Conservation (phyloP, 192 early-diverging fungal species). For the Coemansia sp. region DNA sequence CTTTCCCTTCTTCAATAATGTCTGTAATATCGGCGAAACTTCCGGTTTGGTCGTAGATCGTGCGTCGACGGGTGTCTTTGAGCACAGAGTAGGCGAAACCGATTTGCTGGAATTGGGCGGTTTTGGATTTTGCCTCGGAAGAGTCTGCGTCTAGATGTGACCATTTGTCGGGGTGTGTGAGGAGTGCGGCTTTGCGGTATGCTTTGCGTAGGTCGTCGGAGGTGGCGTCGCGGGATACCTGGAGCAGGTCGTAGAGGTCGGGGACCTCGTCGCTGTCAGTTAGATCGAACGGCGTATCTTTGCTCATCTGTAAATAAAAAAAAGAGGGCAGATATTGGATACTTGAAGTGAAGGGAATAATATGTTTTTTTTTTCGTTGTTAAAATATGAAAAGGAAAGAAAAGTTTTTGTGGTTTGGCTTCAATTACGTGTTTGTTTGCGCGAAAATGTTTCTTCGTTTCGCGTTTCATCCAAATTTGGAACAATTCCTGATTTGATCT, state of each 20-base stretch:
- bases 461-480: no score
- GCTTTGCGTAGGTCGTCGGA: conserved; percentile 87
- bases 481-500: no score
- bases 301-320: conserved; percentile 15
- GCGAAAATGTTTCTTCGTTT: no score
- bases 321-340: no score
- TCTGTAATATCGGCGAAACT: conserved; percentile 53
- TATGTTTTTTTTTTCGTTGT: no score
- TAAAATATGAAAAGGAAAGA: no score
- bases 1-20: conserved; percentile 58
- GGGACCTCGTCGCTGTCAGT: conserved; percentile 38
- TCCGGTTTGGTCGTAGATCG: conserved; percentile 77
- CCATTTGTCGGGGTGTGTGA: conserved; percentile 93
- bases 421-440: no score
- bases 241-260: conserved; percentile 84
- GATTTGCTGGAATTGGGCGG: conserved; percentile 71
- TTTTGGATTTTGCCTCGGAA: conserved; percentile 38
- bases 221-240: conserved; percentile 67
- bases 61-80: conserved; percentile 63
- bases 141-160: conserved; percentile 43
- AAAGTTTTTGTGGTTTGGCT: no score
- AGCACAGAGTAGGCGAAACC: conserved; percentile 76
- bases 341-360: no score
- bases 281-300: conserved; percentile 28
- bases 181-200: conserved; percentile 81